Evolutionary conservation across 345 rosid genomes (phyloP).

Genomic region (Anacardium occidentale): DNA sequence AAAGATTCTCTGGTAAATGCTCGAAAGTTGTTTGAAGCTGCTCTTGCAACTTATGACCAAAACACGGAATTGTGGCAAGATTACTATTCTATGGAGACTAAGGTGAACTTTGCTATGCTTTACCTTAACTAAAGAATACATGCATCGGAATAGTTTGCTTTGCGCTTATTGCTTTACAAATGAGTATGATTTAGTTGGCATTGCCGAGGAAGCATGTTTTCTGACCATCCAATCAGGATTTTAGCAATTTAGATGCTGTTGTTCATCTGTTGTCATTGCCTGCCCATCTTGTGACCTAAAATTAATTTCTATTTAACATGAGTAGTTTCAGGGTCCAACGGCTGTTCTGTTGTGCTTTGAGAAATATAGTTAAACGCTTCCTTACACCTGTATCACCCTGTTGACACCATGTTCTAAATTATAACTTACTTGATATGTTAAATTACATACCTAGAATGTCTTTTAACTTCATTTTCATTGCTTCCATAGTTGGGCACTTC

Average conservation of each 20-base stretch:
- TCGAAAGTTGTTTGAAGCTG: conserved; percentile 78
- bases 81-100: conserved; percentile 67
- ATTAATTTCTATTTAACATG: background rate
- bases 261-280: background rate
- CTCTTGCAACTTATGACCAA: conserved; percentile 62
- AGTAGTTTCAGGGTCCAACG: background rate
- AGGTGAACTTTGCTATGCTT: conserved; percentile 38
- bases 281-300: background rate
- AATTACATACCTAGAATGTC: background rate
- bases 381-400: background rate
- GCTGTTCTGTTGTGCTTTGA: background rate
- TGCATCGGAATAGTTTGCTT: background rate
- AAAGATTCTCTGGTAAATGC: conserved; percentile 54
- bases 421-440: background rate
- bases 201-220: background rate
- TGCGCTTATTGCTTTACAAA: background rate
- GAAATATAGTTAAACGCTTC: background rate
- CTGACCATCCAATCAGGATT: background rate
- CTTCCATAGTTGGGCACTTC: conserved; percentile 79
- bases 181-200: background rate
- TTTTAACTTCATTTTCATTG: background rate
- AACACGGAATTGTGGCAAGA: conserved; percentile 64
- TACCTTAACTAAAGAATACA: background rate
- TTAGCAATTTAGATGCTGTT: too few species aligned
- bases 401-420: background rate